A percentile compares a stretch with the other conserved stretches of the same genome.
Evolutionary conservation across 1,139 yeast species (phyloP).

Genomic region (Taphrina deformans): DNA sequence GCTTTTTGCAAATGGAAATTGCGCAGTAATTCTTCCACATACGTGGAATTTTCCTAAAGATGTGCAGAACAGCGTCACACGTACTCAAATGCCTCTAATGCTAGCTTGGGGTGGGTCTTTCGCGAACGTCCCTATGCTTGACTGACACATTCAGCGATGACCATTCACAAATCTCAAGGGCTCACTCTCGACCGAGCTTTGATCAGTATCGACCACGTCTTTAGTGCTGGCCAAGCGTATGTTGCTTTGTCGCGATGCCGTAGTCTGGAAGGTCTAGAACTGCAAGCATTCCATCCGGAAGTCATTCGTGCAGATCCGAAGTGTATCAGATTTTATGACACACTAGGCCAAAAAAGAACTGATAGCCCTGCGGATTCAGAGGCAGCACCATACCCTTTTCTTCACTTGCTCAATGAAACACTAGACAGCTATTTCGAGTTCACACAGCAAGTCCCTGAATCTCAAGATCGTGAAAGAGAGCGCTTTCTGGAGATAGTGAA

Average conservation of each 20-base stretch:
- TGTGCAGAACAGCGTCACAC: slow-evolving; percentile 55
- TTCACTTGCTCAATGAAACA: not conserved
- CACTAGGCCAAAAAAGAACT: not conserved
- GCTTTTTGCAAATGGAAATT: slow-evolving; percentile 48
- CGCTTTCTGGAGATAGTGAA: slow-evolving; percentile 17
- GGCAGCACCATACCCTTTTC: not conserved
- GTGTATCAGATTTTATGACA: slow-evolving; percentile 5
- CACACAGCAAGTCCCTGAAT: not conserved
- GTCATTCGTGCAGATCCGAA: slow-evolving; percentile 29
- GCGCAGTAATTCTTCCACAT: slow-evolving; percentile 54
- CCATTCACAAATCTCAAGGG: slow-evolving; percentile 95
- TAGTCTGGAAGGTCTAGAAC: slow-evolving; percentile 68
- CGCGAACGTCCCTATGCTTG: not conserved
- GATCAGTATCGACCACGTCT: slow-evolving; percentile 72
- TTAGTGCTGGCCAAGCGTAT: slow-evolving; percentile 88
- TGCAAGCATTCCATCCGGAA: slow-evolving; percentile 58
- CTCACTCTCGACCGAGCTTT: slow-evolving; percentile 81
- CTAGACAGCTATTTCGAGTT: slow-evolving; percentile 1
- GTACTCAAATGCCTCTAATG: slow-evolving; percentile 77
- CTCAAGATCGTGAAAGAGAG: slow-evolving; percentile 5
- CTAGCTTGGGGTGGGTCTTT: slow-evolving; percentile 68
- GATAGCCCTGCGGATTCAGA: not conserved
- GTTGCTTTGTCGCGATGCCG: slow-evolving; percentile 91
- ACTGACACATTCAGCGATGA: slow-evolving; percentile 51
- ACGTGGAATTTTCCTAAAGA: slow-evolving; percentile 60